Evolutionary conservation across 768 basidiomycete species (phyloP).

Genomic region (Amanita pseudoporphyria): DNA sequence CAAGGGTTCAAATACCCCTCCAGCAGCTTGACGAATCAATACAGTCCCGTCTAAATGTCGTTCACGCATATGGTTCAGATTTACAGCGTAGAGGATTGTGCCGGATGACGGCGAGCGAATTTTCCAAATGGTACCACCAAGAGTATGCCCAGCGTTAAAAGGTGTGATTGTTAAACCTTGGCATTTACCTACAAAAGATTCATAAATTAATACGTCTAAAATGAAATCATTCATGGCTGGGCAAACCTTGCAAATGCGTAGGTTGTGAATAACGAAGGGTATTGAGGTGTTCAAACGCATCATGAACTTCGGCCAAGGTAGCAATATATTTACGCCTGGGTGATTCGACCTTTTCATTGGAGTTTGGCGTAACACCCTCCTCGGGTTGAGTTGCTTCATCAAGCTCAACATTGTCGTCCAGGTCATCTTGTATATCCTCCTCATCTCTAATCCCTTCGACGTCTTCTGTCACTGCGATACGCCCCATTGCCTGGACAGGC

Average conservation of each 20-base stretch:
- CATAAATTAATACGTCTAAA: neutral
- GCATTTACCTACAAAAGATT: constrained; percentile 56
- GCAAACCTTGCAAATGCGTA: constrained; percentile 83
- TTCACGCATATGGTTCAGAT: constrained; percentile 94
- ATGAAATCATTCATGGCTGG: constrained; percentile 3
- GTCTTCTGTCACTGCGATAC: constrained; percentile 86
- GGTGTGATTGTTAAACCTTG: constrained; percentile 92
- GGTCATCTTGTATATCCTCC: constrained; percentile 49
- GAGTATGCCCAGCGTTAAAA: constrained; percentile 88
- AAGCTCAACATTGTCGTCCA: constrained; percentile 16
- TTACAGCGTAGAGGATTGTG: constrained; percentile 90
- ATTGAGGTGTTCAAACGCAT: constrained; percentile 87
- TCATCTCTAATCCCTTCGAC: constrained; percentile 73
- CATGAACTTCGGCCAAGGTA: constrained; percentile 77
- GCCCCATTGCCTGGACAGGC: constrained; percentile 92
- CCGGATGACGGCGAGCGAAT: constrained; percentile 96
- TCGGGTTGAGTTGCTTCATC: constrained; percentile 14
- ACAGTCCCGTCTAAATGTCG: constrained; percentile 93
- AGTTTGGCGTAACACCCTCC: constrained; percentile 18
- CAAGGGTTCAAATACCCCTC: constrained; percentile 76
- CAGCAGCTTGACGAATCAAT: constrained; percentile 63
- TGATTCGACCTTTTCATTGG: constrained; percentile 16
- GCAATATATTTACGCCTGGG: constrained; percentile 56
- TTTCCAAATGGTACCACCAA: constrained; percentile 98
- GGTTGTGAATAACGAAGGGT: constrained; percentile 94